Percentiles rank a stretch among this genome's conserved stretches.
phyloP scores from a whole-genome alignment of 805 yeast genomes.

The Wickerhamomyces bovis region DNA sequence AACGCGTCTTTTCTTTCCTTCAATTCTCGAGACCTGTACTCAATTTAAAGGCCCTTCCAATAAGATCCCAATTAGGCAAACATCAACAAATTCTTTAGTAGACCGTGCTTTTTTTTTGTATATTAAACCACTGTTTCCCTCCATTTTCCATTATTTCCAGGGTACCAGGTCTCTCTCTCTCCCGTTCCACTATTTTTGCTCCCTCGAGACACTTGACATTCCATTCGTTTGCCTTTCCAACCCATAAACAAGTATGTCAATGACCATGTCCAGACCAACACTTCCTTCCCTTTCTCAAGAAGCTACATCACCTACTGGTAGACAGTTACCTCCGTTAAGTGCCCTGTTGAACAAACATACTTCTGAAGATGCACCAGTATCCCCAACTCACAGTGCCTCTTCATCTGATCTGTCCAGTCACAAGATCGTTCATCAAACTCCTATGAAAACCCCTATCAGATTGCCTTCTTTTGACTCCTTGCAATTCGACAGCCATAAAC shows the following conservation, averaged over 20 bases:
- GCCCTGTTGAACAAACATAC: not conserved
- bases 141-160: not conserved
- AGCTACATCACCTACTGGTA: not conserved
- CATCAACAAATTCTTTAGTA: not conserved
- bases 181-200: too few species aligned
- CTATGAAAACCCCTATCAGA: constrained; percentile 20
- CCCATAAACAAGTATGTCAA: constrained; percentile 1
- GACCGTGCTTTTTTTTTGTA: not conserved
- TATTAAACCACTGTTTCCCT: not conserved
- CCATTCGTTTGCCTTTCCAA: not conserved
- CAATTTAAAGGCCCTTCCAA: not conserved
- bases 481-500: constrained; percentile 9
- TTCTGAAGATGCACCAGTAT: constrained; percentile 3
- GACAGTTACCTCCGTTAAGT: constrained; percentile 1
- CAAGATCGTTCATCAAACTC: not conserved
- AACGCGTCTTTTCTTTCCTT: not conserved
- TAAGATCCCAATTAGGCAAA: not conserved
- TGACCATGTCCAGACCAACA: constrained; percentile 5
- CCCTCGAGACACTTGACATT: not conserved
- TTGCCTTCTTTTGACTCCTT: constrained; percentile 24
- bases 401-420: constrained; percentile 8
- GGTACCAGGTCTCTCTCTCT: too few species aligned
- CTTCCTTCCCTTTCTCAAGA: constrained; percentile 3
- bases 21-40: not conserved
- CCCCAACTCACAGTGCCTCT: constrained; percentile 8